Evolutionary conservation across 345 rosid species (phyloP).

Genomic region (Excoecaria agallocha): DNA sequence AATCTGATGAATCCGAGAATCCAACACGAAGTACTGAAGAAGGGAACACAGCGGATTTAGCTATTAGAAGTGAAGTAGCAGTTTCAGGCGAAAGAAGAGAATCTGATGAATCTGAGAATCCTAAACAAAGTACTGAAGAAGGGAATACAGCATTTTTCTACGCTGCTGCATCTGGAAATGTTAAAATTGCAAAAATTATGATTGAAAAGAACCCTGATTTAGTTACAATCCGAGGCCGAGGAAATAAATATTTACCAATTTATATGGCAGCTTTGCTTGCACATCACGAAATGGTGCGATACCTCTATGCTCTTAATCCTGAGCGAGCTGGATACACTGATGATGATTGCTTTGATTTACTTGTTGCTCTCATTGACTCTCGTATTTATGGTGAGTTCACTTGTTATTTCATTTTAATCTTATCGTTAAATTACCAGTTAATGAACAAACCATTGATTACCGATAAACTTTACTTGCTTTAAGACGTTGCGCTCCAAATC

Average conservation of each 20-base stretch:
- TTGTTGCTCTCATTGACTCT: not conserved
- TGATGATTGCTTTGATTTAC: not conserved
- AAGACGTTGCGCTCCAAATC: slow-evolving; percentile 16
- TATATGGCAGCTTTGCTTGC: slow-evolving; percentile 20
- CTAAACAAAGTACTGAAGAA: too few species aligned
- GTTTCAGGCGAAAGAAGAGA: too few species aligned
- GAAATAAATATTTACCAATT: not conserved
- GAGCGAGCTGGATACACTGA: not conserved
- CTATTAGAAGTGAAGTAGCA: not conserved
- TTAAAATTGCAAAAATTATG: slow-evolving; percentile 10
- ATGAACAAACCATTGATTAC: not conserved
- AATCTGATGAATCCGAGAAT: too few species aligned
- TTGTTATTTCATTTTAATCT: too few species aligned
- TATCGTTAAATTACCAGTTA: too few species aligned
- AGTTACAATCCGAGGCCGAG: not conserved
- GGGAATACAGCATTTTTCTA: slow-evolving; percentile 12
- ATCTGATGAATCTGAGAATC: too few species aligned
- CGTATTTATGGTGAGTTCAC: slow-evolving; percentile 9
- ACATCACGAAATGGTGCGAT: slow-evolving; percentile 14
- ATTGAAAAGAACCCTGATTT: not conserved
- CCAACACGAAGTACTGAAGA: too few species aligned
- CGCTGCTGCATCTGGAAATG: slow-evolving; percentile 13
- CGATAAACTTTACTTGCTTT: not conserved
- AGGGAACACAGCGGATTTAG: too few species aligned
- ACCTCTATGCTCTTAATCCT: not conserved